Evolutionary conservation across 75 land plant species (phyloP).

Genomic region (Cryptomeria japonica): DNA sequence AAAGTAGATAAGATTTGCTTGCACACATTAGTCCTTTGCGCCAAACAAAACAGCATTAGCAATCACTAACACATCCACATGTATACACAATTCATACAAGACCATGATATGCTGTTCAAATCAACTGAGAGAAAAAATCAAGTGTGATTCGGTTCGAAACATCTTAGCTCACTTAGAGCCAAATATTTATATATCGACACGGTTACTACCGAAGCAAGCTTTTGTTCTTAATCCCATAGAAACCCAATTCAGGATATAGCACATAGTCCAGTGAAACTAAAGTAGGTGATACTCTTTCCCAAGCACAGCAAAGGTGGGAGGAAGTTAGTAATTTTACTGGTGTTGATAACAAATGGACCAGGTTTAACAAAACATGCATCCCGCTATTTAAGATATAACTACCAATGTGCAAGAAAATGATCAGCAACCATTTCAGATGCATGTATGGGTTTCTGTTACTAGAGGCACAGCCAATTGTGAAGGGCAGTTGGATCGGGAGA

Average conservation of each 20-base stretch:
- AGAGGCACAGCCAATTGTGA: neutral
- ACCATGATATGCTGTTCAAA: neutral
- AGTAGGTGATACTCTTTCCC: neutral
- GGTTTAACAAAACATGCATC: neutral
- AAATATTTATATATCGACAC: neutral
- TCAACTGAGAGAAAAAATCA: neutral
- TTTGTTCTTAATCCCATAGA: neutral
- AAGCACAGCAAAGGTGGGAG: neutral
- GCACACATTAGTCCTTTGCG: neutral
- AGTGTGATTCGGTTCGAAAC: neutral
- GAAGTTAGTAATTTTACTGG: neutral
- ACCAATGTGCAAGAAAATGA: neutral
- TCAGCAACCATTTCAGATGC: neutral
- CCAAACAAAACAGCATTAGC: neutral
- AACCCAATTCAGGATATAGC: neutral
- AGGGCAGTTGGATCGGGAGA: neutral
- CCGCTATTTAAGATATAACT: neutral
- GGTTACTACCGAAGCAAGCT: neutral
- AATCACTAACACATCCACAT: neutral
- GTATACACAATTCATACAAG: neutral
- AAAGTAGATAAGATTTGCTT: neutral
- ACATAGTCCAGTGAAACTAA: neutral
- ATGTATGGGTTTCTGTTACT: neutral
- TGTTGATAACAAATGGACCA: neutral
- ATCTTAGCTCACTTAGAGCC: neutral